These are phyloP conservation scores for Trichophyton rubrum DNA, from an alignment of 2,329 filamentous ascomycete genomes.

Conservation along the genomic window DNA sequence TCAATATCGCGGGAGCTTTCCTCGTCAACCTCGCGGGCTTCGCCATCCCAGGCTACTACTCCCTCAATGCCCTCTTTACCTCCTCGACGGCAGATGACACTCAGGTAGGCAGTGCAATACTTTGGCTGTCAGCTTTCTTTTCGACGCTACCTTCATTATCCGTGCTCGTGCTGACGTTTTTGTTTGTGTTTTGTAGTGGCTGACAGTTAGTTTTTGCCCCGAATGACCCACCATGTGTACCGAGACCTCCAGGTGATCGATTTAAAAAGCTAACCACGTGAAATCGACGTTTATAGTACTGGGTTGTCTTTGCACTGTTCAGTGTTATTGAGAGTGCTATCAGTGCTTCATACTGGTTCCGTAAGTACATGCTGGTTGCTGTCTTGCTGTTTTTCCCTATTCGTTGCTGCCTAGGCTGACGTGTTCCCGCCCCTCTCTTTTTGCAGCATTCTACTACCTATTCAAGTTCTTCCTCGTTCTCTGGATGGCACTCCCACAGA, in stretches of 20 bases:
- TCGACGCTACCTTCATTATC: background rate
- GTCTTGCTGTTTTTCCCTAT: background rate
- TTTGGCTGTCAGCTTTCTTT: slow-evolving; percentile 14
- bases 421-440: background rate
- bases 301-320: slow-evolving; percentile 55
- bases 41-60: slow-evolving; percentile 54
- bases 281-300: slow-evolving; percentile 42
- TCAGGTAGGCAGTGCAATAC: slow-evolving; percentile 34
- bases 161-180: slow-evolving; percentile 14
- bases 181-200: slow-evolving; percentile 38
- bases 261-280: slow-evolving; percentile 8
- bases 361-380: slow-evolving; percentile 25
- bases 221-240: slow-evolving; percentile 10
- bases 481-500: slow-evolving; percentile 93
- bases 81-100: slow-evolving; percentile 50
- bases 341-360: slow-evolving; percentile 59
- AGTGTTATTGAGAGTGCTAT: slow-evolving; percentile 54
- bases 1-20: slow-evolving; percentile 58
- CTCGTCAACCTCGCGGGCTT: slow-evolving; percentile 57
- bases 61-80: slow-evolving; percentile 51
- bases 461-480: slow-evolving; percentile 98
- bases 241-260: slow-evolving; percentile 13
- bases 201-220: slow-evolving; percentile 37
- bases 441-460: slow-evolving; percentile 81
- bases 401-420: background rate